phyloP scores from a whole-genome alignment of 2,329 filamentous ascomycete species.

The Fusarium nodosum region DNA sequence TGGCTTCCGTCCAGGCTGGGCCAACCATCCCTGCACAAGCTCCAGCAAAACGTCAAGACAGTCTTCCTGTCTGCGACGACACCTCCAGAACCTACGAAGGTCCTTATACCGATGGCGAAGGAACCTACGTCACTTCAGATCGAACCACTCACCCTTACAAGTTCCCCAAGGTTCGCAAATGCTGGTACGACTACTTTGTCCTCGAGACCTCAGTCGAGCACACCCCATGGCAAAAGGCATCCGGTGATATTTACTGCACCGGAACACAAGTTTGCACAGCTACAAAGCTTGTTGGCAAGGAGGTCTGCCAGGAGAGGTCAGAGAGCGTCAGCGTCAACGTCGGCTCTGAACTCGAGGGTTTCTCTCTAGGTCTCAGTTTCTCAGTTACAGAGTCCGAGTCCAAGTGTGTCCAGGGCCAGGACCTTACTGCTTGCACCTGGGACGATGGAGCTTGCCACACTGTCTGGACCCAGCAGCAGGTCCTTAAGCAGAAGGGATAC shows the following conservation, averaged over 20 bases:
- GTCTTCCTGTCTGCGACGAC: conserved; percentile 2
- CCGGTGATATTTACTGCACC: conserved; percentile 20
- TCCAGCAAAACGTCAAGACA: neutral
- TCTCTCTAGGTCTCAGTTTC: neutral
- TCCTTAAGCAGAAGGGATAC: conserved; percentile 18
- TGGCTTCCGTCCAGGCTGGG: neutral
- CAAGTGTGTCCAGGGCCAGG: conserved; percentile 9
- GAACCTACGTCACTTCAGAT: conserved; percentile 20
- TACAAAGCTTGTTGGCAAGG: conserved; percentile 6
- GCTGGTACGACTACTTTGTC: conserved; percentile 25
- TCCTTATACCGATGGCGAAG: conserved; percentile 6
- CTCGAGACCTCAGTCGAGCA: conserved; percentile 11
- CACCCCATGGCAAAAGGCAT: conserved; percentile 20
- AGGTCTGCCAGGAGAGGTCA: conserved; percentile 18
- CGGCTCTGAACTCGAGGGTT: neutral
- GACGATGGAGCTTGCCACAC: conserved; percentile 18
- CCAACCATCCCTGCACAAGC: neutral
- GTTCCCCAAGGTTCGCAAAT: conserved; percentile 19
- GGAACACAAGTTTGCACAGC: conserved; percentile 7
- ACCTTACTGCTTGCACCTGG: conserved; percentile 15
- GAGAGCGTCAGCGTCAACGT: conserved; percentile 3
- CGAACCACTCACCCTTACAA: conserved; percentile 18
- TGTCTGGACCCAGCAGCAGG: conserved; percentile 28
- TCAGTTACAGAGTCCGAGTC: neutral
- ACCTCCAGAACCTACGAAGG: neutral